Evolutionary conservation across 257 asterid genomes (phyloP).

Genomic region (Striga asiatica): DNA sequence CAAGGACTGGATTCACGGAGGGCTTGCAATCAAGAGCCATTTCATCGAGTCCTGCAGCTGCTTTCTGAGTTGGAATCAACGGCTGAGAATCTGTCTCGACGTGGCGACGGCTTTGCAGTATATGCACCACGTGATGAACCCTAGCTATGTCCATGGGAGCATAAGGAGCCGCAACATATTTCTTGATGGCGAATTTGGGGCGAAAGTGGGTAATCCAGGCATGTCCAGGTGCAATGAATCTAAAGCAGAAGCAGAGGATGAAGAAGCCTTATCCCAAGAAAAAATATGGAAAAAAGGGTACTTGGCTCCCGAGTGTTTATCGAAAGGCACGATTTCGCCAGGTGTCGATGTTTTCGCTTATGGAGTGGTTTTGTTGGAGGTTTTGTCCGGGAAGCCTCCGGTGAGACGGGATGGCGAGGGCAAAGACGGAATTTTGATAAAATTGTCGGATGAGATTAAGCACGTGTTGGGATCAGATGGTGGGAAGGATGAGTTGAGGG

Average conservation of each 20-base stretch:
- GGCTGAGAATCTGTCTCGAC: slow-evolving; percentile 56
- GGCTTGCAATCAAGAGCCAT: slow-evolving; percentile 77
- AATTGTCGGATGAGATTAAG: slow-evolving; percentile 39
- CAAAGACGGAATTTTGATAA: slow-evolving; percentile 5
- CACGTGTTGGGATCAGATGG: slow-evolving; percentile 31
- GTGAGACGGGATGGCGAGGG: slow-evolving; percentile 13
- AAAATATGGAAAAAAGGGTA: slow-evolving; percentile 36
- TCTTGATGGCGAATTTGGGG: slow-evolving; percentile 59
- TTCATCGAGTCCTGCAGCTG: slow-evolving; percentile 77
- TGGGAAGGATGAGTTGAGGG: slow-evolving; percentile 42
- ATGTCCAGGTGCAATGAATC: slow-evolving; percentile 31
- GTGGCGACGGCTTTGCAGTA: slow-evolving; percentile 58
- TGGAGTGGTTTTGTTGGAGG: slow-evolving; percentile 71
- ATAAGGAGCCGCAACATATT: slow-evolving; percentile 57
- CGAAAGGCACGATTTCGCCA: slow-evolving; percentile 20
- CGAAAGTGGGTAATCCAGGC: slow-evolving; percentile 65
- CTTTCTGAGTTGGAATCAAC: slow-evolving; percentile 64
- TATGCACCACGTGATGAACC: slow-evolving; percentile 75
- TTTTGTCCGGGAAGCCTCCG: slow-evolving; percentile 53
- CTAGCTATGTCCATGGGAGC: slow-evolving; percentile 47
- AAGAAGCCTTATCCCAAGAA: slow-evolving; percentile 7
- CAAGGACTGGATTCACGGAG: slow-evolving; percentile 90
- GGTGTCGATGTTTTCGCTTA: slow-evolving; percentile 51
- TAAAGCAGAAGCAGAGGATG: slow-evolving; percentile 10
- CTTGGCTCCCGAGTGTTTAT: slow-evolving; percentile 45